A percentile compares a stretch with the other conserved stretches of the same genome.
Conservation (phyloP, 257 asterid species). For the Apocynum venetum region DNA sequence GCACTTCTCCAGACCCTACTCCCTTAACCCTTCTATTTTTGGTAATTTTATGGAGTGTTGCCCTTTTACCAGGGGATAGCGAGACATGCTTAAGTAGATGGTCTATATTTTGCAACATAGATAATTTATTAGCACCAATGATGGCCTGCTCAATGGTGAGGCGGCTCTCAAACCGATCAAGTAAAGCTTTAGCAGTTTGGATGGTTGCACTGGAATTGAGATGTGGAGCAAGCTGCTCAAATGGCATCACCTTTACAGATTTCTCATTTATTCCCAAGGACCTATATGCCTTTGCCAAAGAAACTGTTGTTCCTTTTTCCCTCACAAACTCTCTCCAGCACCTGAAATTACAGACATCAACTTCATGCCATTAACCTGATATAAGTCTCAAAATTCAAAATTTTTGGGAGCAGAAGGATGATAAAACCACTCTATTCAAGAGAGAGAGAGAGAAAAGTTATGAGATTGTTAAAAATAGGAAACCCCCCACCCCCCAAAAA, state of each 20-base stretch:
- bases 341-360: conserved; percentile 30
- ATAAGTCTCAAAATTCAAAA: not conserved
- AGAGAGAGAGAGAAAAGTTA: not conserved
- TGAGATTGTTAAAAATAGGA: not conserved
- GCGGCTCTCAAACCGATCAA: conserved; percentile 69
- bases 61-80: conserved; percentile 40
- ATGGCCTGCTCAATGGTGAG: conserved; percentile 35
- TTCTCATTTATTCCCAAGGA: conserved; percentile 55
- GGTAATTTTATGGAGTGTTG: conserved; percentile 34
- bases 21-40: conserved; percentile 28
- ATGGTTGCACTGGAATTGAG: conserved; percentile 58
- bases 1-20: conserved; percentile 25
- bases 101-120: conserved; percentile 58
- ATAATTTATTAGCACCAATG: conserved; percentile 28
- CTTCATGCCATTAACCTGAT: not conserved
- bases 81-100: conserved; percentile 82
- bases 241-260: conserved; percentile 68
- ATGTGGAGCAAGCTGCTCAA: conserved; percentile 65
- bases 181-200: conserved; percentile 53
- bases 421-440: not conserved
- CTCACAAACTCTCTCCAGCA: conserved; percentile 59
- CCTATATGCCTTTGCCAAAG: conserved; percentile 56
- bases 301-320: conserved; percentile 46
- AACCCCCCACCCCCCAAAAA: too few species aligned
- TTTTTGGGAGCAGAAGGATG: not conserved